Conservation (phyloP, 2,329 filamentous ascomycete species). For the Setomelanomma holmii region DNA sequence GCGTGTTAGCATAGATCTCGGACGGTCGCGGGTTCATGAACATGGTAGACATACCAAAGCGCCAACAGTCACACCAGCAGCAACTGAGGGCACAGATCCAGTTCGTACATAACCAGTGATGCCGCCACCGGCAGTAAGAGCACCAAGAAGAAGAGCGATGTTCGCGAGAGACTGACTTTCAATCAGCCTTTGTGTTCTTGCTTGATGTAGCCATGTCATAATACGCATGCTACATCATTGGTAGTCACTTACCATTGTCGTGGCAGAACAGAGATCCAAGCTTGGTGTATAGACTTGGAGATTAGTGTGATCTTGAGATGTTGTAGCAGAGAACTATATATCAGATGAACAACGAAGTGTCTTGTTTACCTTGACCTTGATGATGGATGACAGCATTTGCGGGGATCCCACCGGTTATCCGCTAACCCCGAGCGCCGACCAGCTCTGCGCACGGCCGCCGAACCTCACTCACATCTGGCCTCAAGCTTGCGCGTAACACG, state of each 20-base stretch:
- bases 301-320: no score
- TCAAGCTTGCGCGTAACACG: slow-evolving; percentile 17
- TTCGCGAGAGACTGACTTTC: slow-evolving; percentile 52
- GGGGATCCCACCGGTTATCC: slow-evolving; percentile 16
- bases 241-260: background rate
- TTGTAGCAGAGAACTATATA: background rate
- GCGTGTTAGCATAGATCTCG: slow-evolving; percentile 6
- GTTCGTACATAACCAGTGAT: slow-evolving; percentile 86
- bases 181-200: slow-evolving; percentile 6
- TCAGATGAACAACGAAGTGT: background rate
- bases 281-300: no score
- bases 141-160: slow-evolving; percentile 79
- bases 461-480: slow-evolving; percentile 40
- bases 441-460: slow-evolving; percentile 13
- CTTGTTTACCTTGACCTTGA: background rate
- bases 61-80: slow-evolving; percentile 84
- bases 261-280: background rate
- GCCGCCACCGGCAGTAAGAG: slow-evolving; percentile 85
- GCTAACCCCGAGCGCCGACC: slow-evolving; percentile 19
- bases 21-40: background rate
- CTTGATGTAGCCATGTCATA: no score
- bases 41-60: slow-evolving; percentile 56
- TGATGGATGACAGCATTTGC: slow-evolving; percentile 18
- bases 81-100: slow-evolving; percentile 84
- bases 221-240: background rate